A percentile compares a stretch with the other conserved stretches of the same genome.
Conservation (phyloP, 2,329 filamentous ascomycete species). For the Madurella mycetomatis region DNA sequence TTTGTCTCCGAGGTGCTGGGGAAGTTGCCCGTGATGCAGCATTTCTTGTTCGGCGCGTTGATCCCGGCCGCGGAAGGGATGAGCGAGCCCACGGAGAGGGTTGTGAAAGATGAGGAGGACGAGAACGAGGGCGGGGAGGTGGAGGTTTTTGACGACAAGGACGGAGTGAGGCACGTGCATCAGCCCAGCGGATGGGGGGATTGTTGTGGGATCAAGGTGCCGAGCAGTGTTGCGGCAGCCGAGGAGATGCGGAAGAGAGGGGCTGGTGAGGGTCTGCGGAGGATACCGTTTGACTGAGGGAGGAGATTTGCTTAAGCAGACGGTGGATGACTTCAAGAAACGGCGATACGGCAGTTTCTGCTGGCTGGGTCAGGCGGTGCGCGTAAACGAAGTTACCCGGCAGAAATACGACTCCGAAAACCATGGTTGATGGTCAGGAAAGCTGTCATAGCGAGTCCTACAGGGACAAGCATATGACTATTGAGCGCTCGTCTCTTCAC, state of each 20-base stretch:
- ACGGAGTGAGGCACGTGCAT: constrained; percentile 67
- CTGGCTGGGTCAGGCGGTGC: too few species aligned
- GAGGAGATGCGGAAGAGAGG: constrained; percentile 79
- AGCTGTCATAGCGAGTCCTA: too few species aligned
- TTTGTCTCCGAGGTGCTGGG: constrained; percentile 88
- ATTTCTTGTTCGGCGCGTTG: constrained; percentile 88
- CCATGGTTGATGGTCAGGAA: too few species aligned
- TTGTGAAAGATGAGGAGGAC: constrained; percentile 41
- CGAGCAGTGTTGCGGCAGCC: constrained; percentile 85
- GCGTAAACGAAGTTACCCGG: too few species aligned
- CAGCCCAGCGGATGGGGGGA: constrained; percentile 79
- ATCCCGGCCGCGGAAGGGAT: constrained; percentile 78
- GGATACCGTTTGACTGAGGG: constrained; percentile 81
- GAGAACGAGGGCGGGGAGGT: constrained; percentile 53
- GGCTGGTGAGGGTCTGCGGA: constrained; percentile 55
- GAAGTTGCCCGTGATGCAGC: constrained; percentile 97
- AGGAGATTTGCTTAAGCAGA: background rate
- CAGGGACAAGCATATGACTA: too few species aligned
- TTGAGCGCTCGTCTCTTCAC: too few species aligned
- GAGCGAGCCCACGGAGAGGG: constrained; percentile 56
- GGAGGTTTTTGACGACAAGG: constrained; percentile 54
- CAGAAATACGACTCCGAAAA: too few species aligned
- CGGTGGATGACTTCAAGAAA: too few species aligned
- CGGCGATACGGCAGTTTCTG: too few species aligned
- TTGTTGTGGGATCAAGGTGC: constrained; percentile 96